A percentile compares a stretch with the other conserved stretches of the same genome.
phyloP scores from a whole-genome alignment of 2,329 filamentous ascomycete species.

The Sclerotinia nivalis region DNA sequence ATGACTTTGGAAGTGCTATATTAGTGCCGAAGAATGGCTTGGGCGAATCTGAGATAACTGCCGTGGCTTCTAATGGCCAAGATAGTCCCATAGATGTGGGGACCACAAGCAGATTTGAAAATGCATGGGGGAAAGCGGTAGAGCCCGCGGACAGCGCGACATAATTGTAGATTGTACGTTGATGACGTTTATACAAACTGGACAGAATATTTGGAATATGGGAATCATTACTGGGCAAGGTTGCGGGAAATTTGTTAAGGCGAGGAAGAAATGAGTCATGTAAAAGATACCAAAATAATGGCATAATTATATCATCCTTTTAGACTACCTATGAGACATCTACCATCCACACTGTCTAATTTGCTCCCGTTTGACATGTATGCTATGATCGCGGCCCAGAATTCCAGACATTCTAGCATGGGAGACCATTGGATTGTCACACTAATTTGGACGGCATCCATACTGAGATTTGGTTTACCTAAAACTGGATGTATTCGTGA shows the following conservation, averaged over 20 bases:
- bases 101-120: conserved; percentile 58
- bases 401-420: not conserved
- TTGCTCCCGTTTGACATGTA: not conserved
- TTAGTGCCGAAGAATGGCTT: conserved; percentile 29
- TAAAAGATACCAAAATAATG: conserved; percentile 25
- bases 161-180: conserved; percentile 26
- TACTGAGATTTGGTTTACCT: not conserved
- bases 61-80: conserved; percentile 36
- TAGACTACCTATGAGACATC: not conserved
- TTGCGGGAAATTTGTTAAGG: conserved; percentile 4
- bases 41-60: conserved; percentile 27
- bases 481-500: not conserved
- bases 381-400: not conserved
- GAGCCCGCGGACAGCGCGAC: conserved; percentile 41
- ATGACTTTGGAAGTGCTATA: conserved; percentile 29
- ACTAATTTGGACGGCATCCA: not conserved
- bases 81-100: conserved; percentile 59
- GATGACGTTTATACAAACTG: conserved; percentile 1
- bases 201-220: conserved; percentile 11
- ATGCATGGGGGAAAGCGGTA: conserved; percentile 67
- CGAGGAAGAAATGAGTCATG: conserved; percentile 19
- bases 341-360: not conserved
- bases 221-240: conserved; percentile 11
- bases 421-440: not conserved
- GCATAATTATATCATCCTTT: conserved; percentile 21